phyloP scores from a whole-genome alignment of 768 basidiomycete species.

The Asterophora parasitica region DNA sequence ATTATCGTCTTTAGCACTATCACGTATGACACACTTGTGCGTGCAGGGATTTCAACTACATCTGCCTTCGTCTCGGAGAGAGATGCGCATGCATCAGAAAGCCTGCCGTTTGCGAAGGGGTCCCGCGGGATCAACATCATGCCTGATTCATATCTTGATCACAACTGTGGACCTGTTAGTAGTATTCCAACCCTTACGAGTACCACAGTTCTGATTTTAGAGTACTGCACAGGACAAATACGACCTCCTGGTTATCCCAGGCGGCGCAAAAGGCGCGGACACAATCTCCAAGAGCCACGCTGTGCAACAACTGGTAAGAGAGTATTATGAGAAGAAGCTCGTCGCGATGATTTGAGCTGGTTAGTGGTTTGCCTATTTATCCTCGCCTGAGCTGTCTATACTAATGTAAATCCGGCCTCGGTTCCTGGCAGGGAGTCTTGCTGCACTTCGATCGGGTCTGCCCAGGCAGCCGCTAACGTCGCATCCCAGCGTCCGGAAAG shows the following conservation, averaged over 20 bases:
- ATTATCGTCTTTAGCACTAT: conserved; percentile 65
- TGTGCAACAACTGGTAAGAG: conserved; percentile 60
- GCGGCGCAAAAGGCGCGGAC: conserved; percentile 74
- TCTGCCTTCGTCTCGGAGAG: conserved; percentile 59
- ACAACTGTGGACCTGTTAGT: conserved; percentile 44
- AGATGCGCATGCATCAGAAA: conserved; percentile 19
- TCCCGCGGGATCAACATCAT: conserved; percentile 72
- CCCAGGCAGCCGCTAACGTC: conserved; percentile 68
- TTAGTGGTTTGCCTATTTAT: conserved; percentile 20
- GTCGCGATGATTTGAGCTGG: conserved; percentile 89
- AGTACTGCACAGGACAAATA: conserved; percentile 46
- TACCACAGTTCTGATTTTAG: not conserved
- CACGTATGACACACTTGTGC: conserved; percentile 76
- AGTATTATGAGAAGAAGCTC: conserved; percentile 48
- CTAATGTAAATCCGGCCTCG: not conserved
- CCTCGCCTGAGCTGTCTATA: not conserved
- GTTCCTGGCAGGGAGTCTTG: conserved; percentile 73
- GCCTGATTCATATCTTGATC: conserved; percentile 53
- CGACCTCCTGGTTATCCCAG: conserved; percentile 71
- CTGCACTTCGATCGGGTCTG: conserved; percentile 58
- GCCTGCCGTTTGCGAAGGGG: conserved; percentile 51
- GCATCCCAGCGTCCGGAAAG: conserved; percentile 63
- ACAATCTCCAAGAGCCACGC: conserved; percentile 54
- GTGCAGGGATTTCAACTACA: conserved; percentile 60
- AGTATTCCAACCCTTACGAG: not conserved